A percentile compares a stretch with the other conserved stretches of the same genome.
Evolutionary conservation across 192 early-diverging fungal genomes (phyloP).

Genomic region (Coemansia pectinata): DNA sequence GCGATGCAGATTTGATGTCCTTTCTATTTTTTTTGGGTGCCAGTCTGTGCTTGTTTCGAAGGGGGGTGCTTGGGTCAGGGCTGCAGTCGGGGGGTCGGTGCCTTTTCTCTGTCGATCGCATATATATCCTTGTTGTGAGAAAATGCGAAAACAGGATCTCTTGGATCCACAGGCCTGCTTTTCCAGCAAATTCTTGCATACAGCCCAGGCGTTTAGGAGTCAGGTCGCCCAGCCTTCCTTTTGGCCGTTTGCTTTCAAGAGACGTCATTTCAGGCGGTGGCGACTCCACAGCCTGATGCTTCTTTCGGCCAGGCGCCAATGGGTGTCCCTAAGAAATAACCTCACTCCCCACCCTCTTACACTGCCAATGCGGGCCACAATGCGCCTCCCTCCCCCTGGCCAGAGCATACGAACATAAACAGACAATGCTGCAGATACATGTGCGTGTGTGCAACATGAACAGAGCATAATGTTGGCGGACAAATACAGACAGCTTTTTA

Average conservation of each 20-base stretch:
- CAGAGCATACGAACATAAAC: not conserved
- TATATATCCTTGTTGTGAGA: not conserved
- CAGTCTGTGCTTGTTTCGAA: conserved; percentile 4
- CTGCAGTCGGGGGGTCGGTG: conserved; percentile 3
- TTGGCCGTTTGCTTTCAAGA: not conserved
- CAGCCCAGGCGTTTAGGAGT: not conserved
- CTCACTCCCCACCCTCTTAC: not conserved
- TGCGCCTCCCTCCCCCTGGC: not conserved
- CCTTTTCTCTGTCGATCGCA: conserved; percentile 1
- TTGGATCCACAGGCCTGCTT: not conserved
- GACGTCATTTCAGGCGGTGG: not conserved
- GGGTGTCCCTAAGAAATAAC: not conserved
- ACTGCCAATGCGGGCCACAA: not conserved
- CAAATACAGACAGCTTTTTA: not conserved
- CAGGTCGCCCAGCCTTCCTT: not conserved
- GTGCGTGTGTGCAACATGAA: not conserved
- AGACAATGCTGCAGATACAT: conserved; percentile 5
- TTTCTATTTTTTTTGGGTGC: conserved; percentile 5
- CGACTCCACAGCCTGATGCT: not conserved
- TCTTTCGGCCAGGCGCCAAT: not conserved
- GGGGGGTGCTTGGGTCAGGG: not conserved
- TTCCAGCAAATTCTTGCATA: not conserved
- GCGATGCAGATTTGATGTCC: conserved; percentile 23
- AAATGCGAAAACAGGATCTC: not conserved
- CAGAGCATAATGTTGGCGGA: not conserved